Evolutionary conservation across 148 eudicot species (phyloP).

Genomic region (Rhododendron mucronatum): DNA sequence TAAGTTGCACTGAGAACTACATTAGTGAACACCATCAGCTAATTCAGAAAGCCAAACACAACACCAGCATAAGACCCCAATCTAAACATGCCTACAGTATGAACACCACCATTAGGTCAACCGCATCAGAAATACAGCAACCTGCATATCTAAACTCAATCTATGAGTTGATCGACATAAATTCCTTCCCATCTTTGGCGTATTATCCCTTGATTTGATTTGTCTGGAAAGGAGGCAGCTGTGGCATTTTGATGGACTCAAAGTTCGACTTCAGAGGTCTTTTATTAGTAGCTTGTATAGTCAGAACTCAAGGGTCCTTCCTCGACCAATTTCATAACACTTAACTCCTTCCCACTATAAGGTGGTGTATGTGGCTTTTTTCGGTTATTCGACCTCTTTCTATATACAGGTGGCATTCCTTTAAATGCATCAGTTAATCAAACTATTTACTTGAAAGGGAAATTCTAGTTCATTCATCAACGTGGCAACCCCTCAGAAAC

Average conservation of each 20-base stretch:
- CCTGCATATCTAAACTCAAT: neutral
- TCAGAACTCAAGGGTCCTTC: neutral
- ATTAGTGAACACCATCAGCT: constrained; percentile 1
- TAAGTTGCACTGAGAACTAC: neutral
- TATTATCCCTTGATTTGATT: neutral
- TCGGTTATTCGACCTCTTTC: neutral
- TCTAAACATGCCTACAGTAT: neutral
- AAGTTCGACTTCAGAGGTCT: neutral
- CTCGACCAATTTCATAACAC: neutral
- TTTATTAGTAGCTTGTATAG: neutral
- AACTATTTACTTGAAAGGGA: neutral
- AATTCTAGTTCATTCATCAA: neutral
- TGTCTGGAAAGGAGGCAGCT: neutral
- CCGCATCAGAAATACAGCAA: too few relatives aligned
- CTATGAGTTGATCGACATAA: neutral
- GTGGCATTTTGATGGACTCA: neutral
- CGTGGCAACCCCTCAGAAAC: neutral
- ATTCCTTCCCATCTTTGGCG: neutral
- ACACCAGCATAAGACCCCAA: neutral
- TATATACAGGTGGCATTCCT: neutral
- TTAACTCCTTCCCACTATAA: neutral
- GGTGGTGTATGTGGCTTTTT: neutral
- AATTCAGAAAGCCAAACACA: neutral
- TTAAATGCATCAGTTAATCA: neutral
- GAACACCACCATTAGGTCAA: neutral